Evolutionary conservation across 805 yeast genomes (phyloP).

Genomic region (Kodamaea neixiangensis): DNA sequence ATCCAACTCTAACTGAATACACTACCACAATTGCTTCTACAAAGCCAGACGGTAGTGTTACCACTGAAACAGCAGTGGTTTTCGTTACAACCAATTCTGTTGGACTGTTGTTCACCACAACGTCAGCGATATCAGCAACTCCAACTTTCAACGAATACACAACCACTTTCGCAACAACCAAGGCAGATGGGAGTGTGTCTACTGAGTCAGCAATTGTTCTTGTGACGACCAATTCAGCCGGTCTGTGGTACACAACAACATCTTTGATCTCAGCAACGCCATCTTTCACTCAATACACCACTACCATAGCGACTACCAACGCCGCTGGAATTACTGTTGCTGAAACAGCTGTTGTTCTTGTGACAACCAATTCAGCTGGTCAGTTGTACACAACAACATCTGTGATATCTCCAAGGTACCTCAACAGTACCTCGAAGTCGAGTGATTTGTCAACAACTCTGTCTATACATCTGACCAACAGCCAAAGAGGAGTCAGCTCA

Average conservation of each 20-base stretch:
- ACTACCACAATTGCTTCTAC: slow-evolving; percentile 9
- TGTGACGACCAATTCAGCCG: slow-evolving; percentile 21
- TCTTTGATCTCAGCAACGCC: slow-evolving; percentile 11
- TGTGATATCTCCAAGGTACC: background rate
- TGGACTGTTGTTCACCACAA: slow-evolving; percentile 19
- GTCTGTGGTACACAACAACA: slow-evolving; percentile 16
- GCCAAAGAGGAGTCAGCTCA: too few species aligned
- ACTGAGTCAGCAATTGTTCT: slow-evolving; percentile 22
- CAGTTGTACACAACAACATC: background rate
- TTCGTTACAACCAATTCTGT: slow-evolving; percentile 14
- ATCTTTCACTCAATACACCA: slow-evolving; percentile 17
- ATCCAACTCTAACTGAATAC: slow-evolving; percentile 6
- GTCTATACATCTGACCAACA: background rate
- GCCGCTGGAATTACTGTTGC: slow-evolving; percentile 11
- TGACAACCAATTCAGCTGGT: background rate
- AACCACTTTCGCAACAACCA: slow-evolving; percentile 19
- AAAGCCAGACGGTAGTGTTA: slow-evolving; percentile 14
- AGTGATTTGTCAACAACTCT: too few species aligned
- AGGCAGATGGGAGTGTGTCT: slow-evolving; percentile 13
- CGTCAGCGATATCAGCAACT: slow-evolving; percentile 11
- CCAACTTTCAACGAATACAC: slow-evolving; percentile 17
- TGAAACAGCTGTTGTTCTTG: background rate
- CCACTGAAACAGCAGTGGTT: slow-evolving; percentile 13
- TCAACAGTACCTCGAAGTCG: background rate
- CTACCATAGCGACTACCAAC: slow-evolving; percentile 18